These are phyloP conservation scores for Apophysomyces elegans DNA, from an alignment of 371 early-diverging fungal genomes.

Conservation along the genomic window DNA sequence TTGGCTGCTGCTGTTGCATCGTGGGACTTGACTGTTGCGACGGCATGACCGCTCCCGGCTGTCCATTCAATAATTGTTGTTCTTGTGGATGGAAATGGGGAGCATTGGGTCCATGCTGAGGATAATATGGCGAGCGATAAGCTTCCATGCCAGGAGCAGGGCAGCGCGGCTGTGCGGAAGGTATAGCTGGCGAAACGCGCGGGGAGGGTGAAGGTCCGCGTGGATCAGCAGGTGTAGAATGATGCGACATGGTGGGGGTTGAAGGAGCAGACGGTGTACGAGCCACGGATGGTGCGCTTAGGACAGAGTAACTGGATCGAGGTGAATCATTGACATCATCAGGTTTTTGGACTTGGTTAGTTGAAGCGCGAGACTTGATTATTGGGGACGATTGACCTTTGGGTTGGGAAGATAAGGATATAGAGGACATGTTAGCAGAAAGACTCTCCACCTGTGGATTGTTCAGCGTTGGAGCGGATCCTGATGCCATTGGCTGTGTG, in stretches of 20 bases:
- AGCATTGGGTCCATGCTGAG: neutral
- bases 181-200: neutral
- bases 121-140: neutral
- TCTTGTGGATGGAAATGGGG: neutral
- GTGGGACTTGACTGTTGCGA: neutral
- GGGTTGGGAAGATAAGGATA: neutral
- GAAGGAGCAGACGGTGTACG: neutral
- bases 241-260: constrained; percentile 3
- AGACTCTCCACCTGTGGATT: neutral
- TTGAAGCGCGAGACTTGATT: neutral
- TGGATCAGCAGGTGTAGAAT: constrained; percentile 3
- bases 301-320: neutral
- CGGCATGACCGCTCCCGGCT: neutral
- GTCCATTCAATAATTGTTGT: neutral
- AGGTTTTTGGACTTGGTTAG: neutral
- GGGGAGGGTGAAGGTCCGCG: neutral
- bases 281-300: neutral
- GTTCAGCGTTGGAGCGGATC: neutral
- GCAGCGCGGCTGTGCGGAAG: neutral
- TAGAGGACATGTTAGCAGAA: neutral
- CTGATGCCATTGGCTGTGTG: neutral
- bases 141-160: neutral
- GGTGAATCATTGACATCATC: constrained; percentile 4
- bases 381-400: neutral
- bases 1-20: constrained; percentile 2